phyloP scores from a whole-genome alignment of 176 grass and related monocot genomes.

The Bolboschoenus planiculmis region DNA sequence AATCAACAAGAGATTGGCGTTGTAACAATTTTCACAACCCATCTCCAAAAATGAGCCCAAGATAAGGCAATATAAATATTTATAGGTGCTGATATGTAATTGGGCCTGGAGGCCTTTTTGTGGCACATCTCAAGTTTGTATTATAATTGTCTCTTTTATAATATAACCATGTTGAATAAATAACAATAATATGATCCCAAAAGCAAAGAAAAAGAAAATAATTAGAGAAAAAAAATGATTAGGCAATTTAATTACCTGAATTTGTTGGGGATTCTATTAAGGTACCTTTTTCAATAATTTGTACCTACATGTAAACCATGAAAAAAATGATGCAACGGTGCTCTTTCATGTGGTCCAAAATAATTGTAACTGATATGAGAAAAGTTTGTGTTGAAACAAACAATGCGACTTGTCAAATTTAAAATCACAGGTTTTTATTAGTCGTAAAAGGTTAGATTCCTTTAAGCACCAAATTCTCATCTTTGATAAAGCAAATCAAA shows the following conservation, averaged over 20 bases:
- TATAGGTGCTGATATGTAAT: not conserved
- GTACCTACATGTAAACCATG: not conserved
- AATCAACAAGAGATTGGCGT: no score
- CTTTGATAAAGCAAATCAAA: constrained; percentile 10
- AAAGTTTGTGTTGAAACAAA: not conserved
- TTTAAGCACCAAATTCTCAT: constrained; percentile 7
- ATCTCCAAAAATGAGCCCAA: not conserved
- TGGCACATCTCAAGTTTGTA: no score
- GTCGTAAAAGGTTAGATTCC: constrained; percentile 19
- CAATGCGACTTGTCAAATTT: constrained; percentile 12
- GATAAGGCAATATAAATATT: not conserved
- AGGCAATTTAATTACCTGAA: not conserved
- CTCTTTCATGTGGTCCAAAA: not conserved
- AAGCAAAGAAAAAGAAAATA: not conserved
- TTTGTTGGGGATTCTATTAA: not conserved
- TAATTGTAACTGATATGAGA: not conserved
- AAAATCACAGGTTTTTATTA: not conserved
- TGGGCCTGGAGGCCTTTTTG: not conserved
- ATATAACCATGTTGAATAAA: no score
- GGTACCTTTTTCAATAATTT: not conserved
- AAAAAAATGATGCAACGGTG: not conserved
- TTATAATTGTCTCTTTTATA: no score
- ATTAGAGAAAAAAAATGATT: not conserved
- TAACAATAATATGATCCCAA: no score
- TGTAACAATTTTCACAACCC: not conserved